Base-by-base conservation (phyloP, 345 rosid species). In the Euphorbia peplus region DNA sequence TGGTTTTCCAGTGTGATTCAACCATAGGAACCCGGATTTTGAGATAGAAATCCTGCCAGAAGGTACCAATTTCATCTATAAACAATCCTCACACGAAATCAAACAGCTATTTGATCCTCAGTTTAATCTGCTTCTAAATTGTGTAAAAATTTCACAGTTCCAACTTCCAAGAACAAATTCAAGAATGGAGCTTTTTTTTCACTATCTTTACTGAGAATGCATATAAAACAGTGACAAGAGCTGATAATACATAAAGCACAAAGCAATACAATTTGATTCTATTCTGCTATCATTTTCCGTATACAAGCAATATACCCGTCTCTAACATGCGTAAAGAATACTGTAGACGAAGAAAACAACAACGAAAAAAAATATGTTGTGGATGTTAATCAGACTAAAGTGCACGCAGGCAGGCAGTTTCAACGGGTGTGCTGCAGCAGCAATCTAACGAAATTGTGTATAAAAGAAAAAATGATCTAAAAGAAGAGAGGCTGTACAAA, bases 401-500 rank as follows among this genome's bases (percentile, higher is more conserved):
- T 29, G 66, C 72, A 68, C 60, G 79, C 66, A 44, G 63, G 32
- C 15, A 16, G 70, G 68, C 68, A 70, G 76, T 37, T 60, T 22
- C 28, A 53, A 54, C 44, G 24, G 39, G 50, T 66, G 58, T 29
- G 60, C 62, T 60, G 37, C 37, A 32, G 71, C 71, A 22, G 67
- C 68, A 66, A 76, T 68, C 66, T 69, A 42, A 47, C 7, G 41
- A 42, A 71, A 57, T 56, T 11, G 60, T 73, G 62, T 72, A 68
- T 21, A 64, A 70, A 70, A 70, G 60, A 48, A 32, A n/a, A 32
- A 70, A 74, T 66, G 19, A 75, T 66, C 75, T 69, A 28, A 58
- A 41, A 30, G 59, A 48, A 74, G 69, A 71, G 76, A 73, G 73
- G 70, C 87, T 88, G 82, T 88, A 88, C 93, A 86, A 71, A 60